Evolutionary conservation across 2,329 filamentous ascomycete genomes (phyloP).

Genomic region (Knoxdaviesia capensis): DNA sequence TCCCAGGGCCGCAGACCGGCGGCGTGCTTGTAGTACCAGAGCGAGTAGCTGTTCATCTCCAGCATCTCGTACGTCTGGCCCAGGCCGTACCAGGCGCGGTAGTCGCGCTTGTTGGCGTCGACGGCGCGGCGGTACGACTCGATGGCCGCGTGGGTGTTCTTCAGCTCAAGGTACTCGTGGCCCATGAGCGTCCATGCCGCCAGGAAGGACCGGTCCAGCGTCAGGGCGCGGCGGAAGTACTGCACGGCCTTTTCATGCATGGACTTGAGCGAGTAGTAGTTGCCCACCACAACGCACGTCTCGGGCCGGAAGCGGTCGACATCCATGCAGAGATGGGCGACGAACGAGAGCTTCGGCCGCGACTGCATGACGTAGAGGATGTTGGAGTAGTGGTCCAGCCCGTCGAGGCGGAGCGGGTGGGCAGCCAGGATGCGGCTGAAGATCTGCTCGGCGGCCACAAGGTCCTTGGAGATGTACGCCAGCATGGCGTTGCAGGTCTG

Average conservation of each 20-base stretch:
- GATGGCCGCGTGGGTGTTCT: constrained; percentile 94
- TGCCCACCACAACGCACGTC: constrained; percentile 90
- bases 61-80: constrained; percentile 95
- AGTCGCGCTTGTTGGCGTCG: constrained; percentile 88
- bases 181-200: constrained; percentile 98
- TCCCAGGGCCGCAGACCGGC: constrained; percentile 88
- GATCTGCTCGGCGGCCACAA: constrained; percentile 45
- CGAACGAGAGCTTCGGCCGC: constrained; percentile 73
- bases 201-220: constrained; percentile 73
- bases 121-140: constrained; percentile 92
- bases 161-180: constrained; percentile 95
- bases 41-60: constrained; percentile 91
- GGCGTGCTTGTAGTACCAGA: constrained; percentile 96
- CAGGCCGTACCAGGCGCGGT: constrained; percentile 92
- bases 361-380: constrained; percentile 86
- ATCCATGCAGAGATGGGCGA: constrained; percentile 76
- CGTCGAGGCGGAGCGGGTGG: constrained; percentile 58
- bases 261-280: constrained; percentile 88
- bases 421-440: constrained; percentile 65
- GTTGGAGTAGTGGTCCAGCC: constrained; percentile 90
- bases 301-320: constrained; percentile 94
- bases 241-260: constrained; percentile 96
- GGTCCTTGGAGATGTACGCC: constrained; percentile 74
- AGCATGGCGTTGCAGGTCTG: constrained; percentile 77
- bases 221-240: constrained; percentile 86